These are phyloP conservation scores for Fusarium anthophilum DNA, from an alignment of 2,329 filamentous ascomycete genomes.

Conservation along the genomic window DNA sequence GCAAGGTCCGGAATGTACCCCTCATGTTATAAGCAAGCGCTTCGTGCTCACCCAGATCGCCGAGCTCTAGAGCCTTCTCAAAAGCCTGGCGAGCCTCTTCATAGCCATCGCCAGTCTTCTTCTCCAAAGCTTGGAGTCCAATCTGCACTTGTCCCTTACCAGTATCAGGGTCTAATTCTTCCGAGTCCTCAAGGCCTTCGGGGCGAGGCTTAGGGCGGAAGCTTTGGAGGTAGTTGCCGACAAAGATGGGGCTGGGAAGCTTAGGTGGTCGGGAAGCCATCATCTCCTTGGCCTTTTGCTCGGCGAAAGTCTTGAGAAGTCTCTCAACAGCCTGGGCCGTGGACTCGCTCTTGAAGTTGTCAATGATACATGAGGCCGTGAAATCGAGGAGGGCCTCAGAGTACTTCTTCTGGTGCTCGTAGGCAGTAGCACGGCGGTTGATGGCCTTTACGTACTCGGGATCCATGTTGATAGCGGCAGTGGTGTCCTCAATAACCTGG, in stretches of 20 bases:
- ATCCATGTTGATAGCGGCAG: conserved; percentile 91
- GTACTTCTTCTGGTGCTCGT: conserved; percentile 90
- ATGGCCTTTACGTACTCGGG: conserved; percentile 97
- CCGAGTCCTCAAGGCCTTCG: conserved; percentile 81
- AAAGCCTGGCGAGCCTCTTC: conserved; percentile 88
- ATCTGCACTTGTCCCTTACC: conserved; percentile 88
- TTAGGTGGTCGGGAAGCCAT: conserved; percentile 85
- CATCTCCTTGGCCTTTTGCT: conserved; percentile 92
- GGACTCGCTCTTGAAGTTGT: conserved; percentile 91
- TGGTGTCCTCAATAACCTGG: conserved; percentile 96
- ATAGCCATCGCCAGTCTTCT: conserved; percentile 91
- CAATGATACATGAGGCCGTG: conserved; percentile 98
- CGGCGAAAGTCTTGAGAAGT: conserved; percentile 94
- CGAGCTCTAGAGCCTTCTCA: conserved; percentile 85
- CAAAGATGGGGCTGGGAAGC: conserved; percentile 94
- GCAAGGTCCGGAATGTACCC: conserved; percentile 93
- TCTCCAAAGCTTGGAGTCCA: conserved; percentile 81
- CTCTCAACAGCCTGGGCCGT: conserved; percentile 92
- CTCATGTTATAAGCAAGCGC: conserved; percentile 96
- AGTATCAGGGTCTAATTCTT: conserved; percentile 79
- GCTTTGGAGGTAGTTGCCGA: conserved; percentile 98
- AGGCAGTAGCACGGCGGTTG: conserved; percentile 95
- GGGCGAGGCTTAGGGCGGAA: conserved; percentile 88
- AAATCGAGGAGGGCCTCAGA: conserved; percentile 97
- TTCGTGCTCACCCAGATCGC: conserved; percentile 82